Evolutionary conservation across 345 rosid genomes (phyloP), one percentile per base, ranked within the genome.

Genomic region (Salix suchowensis): DNA sequence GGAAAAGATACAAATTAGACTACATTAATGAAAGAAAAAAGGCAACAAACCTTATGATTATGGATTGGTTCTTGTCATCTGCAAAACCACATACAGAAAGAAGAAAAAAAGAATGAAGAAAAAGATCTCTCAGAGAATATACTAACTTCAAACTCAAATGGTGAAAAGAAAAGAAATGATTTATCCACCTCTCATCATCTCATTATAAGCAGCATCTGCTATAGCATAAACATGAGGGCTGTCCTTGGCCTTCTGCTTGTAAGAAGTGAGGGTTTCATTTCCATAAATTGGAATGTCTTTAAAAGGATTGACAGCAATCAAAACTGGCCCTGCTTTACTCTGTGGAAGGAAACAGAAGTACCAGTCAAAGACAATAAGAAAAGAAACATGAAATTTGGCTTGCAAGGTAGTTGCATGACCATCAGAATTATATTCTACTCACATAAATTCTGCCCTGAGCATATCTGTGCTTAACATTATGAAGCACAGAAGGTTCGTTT

Each of bases 271-370:
- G 71, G 84, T 70, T 76, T 89, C 87, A 73, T 86, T 81, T 73
- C 95, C 98, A 81, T 89, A 92, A 72, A 92, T 78, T 16, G 84
- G 85, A 39, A 89, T 83, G 72, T 80, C 81, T 88, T 92, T 96
- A 75, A 92, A 91, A 4, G 99, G 99, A 86, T 94, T 96, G 81
- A 96, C 70, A 7, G 97, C 95, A 74, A 96, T 87, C 89, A 94
- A 84, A 50, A 94, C 89, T 50, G 97, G 95, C 60, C 99, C 98
- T 70, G 97, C 98, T 88, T 91, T 94, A 82, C 92, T 94, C 99
- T 96, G 77, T 48, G 67, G 6, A 82, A 55, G 77, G 65, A 81
- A 84, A 80, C 36, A 40, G 26, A 21, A 66, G 55, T 65, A 65
- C 55, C 34, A 55, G 71, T 65, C 54, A 80, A 78, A 74, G 60